Base-by-base conservation (phyloP, 768 basidiomycete genomes). In the Lentinula guzmanii region DNA sequence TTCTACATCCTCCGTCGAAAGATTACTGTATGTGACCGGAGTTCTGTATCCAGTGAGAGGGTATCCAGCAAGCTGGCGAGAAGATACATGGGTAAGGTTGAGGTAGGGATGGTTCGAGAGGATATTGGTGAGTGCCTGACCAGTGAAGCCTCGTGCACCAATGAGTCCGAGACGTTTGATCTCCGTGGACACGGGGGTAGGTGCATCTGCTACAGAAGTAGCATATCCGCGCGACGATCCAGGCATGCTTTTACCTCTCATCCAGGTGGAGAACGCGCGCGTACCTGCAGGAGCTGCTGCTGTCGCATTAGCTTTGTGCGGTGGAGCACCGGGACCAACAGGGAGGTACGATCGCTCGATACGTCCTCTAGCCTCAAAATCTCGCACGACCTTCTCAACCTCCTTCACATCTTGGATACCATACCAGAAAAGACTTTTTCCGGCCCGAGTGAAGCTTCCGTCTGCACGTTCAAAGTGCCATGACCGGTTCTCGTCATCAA, bases 391-490 rank as follows among this genome's bases (percentile, higher is more conserved):
- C 67, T 75, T 81, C 82, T 99, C 95, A 33, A 99, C 93, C 74
- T 98, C 95, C 58, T 84, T 83, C 31, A 96, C 86, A 68, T 95
- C 92, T 64, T 89, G 87, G 31, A 98, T 81, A 48, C 97, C 97
- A 70, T 96, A 98, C 96, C 97, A 99, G 83, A 97, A 98, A 70
- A 99, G 75, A 69, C 88, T 95, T 75, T 87, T 87, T 18, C 96
- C 95, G 16, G 92, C 92, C 42, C 97, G 82, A 16, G 95, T 96
- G 79, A 99, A 99, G 74, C 91, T 93, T 0, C 97, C 97, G 66
- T 98, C 95, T 0, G 97, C 94, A 60, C 95, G 87, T 78, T 99
- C 96, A 68, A 98, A 99, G 77, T 99, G 96, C 97, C 97, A 99
- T 3, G 89, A 84, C 43, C 95, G 86, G 75, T 97, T 95, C 76